Conservation (phyloP, 257 asterid genomes). For the Solanum pinnatisectum region DNA sequence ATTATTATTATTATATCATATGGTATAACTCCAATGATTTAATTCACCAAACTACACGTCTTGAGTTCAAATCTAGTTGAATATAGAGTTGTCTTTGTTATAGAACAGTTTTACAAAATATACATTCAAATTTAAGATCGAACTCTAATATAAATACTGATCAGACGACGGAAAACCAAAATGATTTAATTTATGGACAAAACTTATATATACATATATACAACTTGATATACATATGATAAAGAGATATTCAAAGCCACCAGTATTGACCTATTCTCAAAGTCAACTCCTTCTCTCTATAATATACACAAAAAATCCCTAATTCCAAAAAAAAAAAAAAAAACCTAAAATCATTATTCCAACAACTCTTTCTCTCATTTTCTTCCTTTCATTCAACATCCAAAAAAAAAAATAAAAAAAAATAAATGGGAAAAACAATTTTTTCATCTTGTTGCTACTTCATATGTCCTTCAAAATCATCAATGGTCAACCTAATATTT, state of each 20-base stretch:
- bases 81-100: accelerated
- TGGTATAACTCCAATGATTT: neutral
- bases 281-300: neutral
- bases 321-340: neutral
- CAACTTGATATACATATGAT: neutral
- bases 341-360: neutral
- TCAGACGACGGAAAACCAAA: neutral
- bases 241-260: slow-evolving; percentile 23
- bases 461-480: neutral
- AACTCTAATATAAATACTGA: neutral
- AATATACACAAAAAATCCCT: neutral
- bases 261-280: slow-evolving; percentile 25
- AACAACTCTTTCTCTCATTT: neutral
- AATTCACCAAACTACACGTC: neutral
- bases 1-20: neutral
- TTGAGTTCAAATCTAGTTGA: accelerated
- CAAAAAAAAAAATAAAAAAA: neutral
- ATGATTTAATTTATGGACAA: neutral
- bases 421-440: neutral
- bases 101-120: accelerated
- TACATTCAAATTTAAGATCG: neutral
- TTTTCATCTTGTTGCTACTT: neutral
- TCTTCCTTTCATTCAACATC: neutral
- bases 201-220: neutral
- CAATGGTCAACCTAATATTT: slow-evolving; percentile 32